phyloP scores from a whole-genome alignment of 441 rosid genomes.

The Pelargonium cotyledonis region DNA sequence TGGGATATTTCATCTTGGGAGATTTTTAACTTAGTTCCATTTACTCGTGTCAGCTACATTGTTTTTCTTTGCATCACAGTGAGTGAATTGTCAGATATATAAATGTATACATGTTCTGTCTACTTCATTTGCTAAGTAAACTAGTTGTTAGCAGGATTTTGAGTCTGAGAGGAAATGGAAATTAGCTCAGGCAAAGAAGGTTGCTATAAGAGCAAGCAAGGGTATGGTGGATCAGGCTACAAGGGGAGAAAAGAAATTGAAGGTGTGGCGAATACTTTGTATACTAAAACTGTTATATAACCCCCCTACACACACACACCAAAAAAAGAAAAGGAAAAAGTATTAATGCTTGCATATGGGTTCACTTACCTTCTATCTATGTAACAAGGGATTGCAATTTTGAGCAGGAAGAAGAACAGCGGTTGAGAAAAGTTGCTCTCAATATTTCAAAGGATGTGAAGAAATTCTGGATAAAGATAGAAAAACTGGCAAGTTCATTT shows the following conservation, averaged over 20 bases:
- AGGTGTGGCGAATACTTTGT: constrained; percentile 46
- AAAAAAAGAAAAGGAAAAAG: not conserved
- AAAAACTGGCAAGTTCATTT: constrained; percentile 74
- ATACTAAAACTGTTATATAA: constrained; percentile 1
- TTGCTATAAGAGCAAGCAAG: constrained; percentile 91
- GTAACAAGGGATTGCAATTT: constrained; percentile 17
- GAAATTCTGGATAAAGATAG: constrained; percentile 95
- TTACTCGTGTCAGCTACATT: not conserved
- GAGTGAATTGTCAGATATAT: not conserved
- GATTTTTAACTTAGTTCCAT: not conserved
- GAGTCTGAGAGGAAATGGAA: constrained; percentile 99
- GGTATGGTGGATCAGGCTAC: constrained; percentile 94
- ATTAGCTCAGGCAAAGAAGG: constrained; percentile 89
- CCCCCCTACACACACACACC: too few species aligned
- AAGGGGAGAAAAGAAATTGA: constrained; percentile 88
- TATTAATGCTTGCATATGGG: not conserved
- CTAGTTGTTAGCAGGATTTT: constrained; percentile 62
- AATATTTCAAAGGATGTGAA: constrained; percentile 93
- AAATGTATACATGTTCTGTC: constrained; percentile 6
- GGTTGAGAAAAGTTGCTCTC: constrained; percentile 79
- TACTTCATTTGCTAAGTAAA: constrained; percentile 28
- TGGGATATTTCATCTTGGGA: not conserved
- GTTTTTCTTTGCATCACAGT: not conserved
- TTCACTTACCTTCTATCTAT: not conserved
- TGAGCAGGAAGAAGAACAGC: constrained; percentile 88